Evolutionary conservation across 1,284 basidiomycete species (phyloP).

Genomic region (Cutaneotrichosporon mucoides): DNA sequence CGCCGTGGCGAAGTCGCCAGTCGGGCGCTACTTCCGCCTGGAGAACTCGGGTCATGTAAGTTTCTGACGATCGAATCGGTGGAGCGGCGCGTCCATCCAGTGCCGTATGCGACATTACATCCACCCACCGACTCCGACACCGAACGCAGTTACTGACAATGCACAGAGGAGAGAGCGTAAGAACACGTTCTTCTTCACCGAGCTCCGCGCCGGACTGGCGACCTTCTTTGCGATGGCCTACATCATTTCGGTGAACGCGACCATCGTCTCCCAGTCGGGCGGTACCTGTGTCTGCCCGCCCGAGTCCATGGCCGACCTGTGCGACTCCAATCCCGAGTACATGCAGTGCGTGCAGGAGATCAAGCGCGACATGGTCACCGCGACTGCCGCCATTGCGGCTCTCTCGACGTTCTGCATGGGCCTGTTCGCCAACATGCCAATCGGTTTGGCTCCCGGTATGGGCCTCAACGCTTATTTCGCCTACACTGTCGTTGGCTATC

Average conservation of each 20-base stretch:
- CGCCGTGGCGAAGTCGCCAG: constrained; percentile 60
- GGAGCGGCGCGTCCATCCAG: too few species aligned
- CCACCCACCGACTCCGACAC: background rate
- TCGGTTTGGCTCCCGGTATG: constrained; percentile 58
- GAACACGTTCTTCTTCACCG: constrained; percentile 74
- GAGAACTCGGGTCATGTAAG: constrained; percentile 68
- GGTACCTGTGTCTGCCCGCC: constrained; percentile 71
- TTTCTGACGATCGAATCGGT: background rate
- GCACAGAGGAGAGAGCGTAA: constrained; percentile 59
- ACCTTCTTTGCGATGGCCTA: constrained; percentile 63
- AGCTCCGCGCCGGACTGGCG: constrained; percentile 73
- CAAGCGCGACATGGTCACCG: constrained; percentile 57
- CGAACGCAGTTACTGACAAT: background rate
- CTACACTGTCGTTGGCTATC: constrained; percentile 79
- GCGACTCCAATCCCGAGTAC: constrained; percentile 59
- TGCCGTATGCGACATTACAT: background rate
- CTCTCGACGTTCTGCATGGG: constrained; percentile 57
- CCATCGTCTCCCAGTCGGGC: constrained; percentile 69
- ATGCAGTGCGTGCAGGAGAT: constrained; percentile 63
- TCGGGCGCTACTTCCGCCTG: constrained; percentile 77
- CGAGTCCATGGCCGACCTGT: constrained; percentile 44
- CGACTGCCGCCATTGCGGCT: constrained; percentile 70
- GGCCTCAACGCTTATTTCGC: constrained; percentile 87
- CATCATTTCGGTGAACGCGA: constrained; percentile 48
- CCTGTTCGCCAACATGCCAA: constrained; percentile 41